A percentile compares a stretch with the other conserved stretches of the same genome.
Evolutionary conservation across 768 basidiomycete genomes (phyloP).

Genomic region (Kwoniella newhampshirensis): DNA sequence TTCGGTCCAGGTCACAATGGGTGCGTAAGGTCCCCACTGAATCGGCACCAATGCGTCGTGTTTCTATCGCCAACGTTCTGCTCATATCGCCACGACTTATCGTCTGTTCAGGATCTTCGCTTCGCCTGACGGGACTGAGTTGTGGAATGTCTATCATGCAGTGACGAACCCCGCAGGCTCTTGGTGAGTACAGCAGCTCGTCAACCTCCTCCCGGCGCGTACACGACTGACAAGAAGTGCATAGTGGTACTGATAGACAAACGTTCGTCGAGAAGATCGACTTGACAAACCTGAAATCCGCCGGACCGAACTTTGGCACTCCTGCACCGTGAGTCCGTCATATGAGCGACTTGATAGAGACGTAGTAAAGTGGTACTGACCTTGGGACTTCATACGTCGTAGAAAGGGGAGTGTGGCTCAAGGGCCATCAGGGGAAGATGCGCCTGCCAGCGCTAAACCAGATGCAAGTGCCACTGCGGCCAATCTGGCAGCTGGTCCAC

Average conservation of each 20-base stretch:
- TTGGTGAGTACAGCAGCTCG: conserved; percentile 19
- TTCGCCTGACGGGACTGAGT: conserved; percentile 22
- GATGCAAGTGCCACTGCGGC: background rate
- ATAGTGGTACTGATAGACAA: conserved; percentile 13
- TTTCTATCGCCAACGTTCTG: too few relatives aligned
- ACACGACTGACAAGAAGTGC: background rate
- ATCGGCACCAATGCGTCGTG: too few relatives aligned
- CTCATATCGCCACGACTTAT: too few relatives aligned
- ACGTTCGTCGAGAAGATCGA: conserved; percentile 7
- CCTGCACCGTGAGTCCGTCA: background rate
- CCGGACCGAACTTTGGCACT: background rate
- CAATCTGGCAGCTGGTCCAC: too few relatives aligned
- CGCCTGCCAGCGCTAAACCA: background rate
- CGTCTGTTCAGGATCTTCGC: conserved; percentile 27
- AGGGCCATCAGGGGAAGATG: conserved; percentile 6
- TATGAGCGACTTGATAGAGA: too few relatives aligned
- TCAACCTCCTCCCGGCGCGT: too few relatives aligned
- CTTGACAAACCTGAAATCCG: background rate
- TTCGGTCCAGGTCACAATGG: conserved; percentile 29
- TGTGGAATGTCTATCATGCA: conserved; percentile 30
- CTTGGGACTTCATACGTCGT: too few relatives aligned
- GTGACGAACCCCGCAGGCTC: conserved; percentile 19
- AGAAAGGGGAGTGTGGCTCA: conserved; percentile 1
- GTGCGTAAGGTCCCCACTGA: conserved; percentile 8
- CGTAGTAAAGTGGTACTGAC: too few relatives aligned